Conservation (phyloP, 768 basidiomycete genomes). For the Trametes gibbosa region DNA sequence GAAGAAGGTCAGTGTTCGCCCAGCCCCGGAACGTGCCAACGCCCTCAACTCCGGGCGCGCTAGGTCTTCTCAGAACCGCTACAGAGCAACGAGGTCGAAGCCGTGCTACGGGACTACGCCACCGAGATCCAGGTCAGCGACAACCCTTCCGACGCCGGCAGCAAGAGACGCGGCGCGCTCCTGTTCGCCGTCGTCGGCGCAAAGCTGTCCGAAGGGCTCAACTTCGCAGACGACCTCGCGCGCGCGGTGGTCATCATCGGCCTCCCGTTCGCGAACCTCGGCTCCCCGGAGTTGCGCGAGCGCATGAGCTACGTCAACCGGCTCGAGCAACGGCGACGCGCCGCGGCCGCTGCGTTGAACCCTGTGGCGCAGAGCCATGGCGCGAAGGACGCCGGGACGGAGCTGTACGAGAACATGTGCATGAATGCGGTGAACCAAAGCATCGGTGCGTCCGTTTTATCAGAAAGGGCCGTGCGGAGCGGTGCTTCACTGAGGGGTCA, state of each 20-base stretch:
- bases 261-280: conserved; percentile 89
- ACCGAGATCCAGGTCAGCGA: conserved; percentile 34
- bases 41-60: background rate
- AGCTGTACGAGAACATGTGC: conserved; percentile 88
- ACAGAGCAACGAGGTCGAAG: conserved; percentile 67
- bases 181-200: conserved; percentile 95
- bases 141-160: background rate
- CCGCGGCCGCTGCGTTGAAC: conserved; percentile 20
- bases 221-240: conserved; percentile 53
- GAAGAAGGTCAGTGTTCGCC: conserved; percentile 59
- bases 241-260: conserved; percentile 86
- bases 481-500: background rate
- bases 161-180: conserved; percentile 59
- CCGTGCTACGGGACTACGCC: conserved; percentile 70
- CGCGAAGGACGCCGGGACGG: conserved; percentile 51
- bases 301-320: conserved; percentile 85
- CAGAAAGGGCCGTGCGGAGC: background rate
- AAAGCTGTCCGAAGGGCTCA: conserved; percentile 91
- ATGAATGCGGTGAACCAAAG: conserved; percentile 97
- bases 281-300: conserved; percentile 88
- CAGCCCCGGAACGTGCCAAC: background rate
- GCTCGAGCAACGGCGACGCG: conserved; percentile 42
- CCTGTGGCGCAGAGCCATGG: conserved; percentile 35
- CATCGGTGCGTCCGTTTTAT: conserved; percentile 60
- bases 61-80: conserved; percentile 92